Percentiles rank a stretch among this genome's conserved stretches.
Conservation (phyloP, 176 grass and related monocot genomes). For the Poa annua region DNA sequence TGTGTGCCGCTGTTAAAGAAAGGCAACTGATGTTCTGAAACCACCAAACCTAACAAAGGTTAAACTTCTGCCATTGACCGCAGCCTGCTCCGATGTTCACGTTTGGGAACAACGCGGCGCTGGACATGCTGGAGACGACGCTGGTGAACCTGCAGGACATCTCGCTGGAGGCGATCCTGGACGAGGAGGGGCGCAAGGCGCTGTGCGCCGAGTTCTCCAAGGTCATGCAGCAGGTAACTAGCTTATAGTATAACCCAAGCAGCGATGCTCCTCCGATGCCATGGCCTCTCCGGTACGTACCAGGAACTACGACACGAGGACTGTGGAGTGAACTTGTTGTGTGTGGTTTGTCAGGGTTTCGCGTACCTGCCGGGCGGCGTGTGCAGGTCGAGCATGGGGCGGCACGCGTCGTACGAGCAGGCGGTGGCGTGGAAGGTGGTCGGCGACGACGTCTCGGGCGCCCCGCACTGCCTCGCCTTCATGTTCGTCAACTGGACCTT, state of each 20-base stretch:
- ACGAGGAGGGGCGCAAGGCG: slow-evolving; percentile 59
- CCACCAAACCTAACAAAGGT: neutral
- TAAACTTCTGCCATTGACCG: neutral
- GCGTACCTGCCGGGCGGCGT: slow-evolving; percentile 63
- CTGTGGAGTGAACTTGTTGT: neutral
- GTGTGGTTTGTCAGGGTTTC: slow-evolving; percentile 52
- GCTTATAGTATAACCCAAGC: neutral
- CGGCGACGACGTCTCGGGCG: slow-evolving; percentile 49
- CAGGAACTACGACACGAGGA: neutral
- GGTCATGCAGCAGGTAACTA: slow-evolving; percentile 93
- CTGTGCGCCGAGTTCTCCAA: slow-evolving; percentile 70
- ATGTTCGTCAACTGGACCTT: slow-evolving; percentile 95
- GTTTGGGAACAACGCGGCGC: slow-evolving; percentile 81
- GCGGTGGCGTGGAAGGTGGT: slow-evolving; percentile 85
- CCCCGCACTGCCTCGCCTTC: slow-evolving; percentile 79
- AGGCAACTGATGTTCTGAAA: neutral
- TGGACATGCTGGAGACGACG: slow-evolving; percentile 92
- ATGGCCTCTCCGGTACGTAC: no score
- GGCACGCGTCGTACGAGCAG: slow-evolving; percentile 75
- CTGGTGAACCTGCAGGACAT: slow-evolving; percentile 91
- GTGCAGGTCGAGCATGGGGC: slow-evolving; percentile 88
- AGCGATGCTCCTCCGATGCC: neutral
- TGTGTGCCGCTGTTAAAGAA: neutral
- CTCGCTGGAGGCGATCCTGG: slow-evolving; percentile 68
- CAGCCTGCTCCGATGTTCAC: slow-evolving; percentile 76